Evolutionary conservation across 108 stramenopile species (phyloP), one percentile per base, ranked within the genome.

Genomic region (Aurantiochytrium sp.): DNA sequence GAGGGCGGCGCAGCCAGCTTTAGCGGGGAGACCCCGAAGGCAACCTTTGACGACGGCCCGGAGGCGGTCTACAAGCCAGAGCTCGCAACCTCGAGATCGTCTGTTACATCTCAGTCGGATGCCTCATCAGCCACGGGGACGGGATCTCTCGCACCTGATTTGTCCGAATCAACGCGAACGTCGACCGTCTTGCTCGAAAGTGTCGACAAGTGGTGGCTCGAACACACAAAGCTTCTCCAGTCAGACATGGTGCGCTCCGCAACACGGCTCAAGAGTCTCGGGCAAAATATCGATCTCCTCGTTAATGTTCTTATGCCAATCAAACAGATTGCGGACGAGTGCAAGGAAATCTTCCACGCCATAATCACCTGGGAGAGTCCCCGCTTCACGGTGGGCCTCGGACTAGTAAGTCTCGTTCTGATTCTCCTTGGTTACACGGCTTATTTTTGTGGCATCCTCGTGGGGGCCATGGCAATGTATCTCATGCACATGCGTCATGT

Each of bases 191-290:
- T 69, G 14, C 64, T 69, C 64, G 64, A 69, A 23, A 69, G 64
- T 18, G 64, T 69, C 4, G 76, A 83, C 51, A 53, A 83, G 45
- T 83, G 76, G 76, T 83, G 76, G 76, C 76, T 83, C 16, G 76
- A 83, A 23, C 51, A 53, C 6, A 83, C 51, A 23, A 83, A 53
- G 45, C 76, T 53, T 6, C 6, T 83, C 43, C 76, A 83, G 76
- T 53, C 76, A 12, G 76, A 83, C 51, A 83, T 83, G 44, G 76
- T 83, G 45, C 76, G 76, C 1, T 83, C 76, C 25, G 76, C 76
- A 8, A 53, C 76, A 35, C 45, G 51, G 45, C 76, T 83, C 45
- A 83, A 83, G 76, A 83, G 76, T 23, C 45, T 83, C 49, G 51
- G 76, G 19, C 76, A 83, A 23, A 83, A 83, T 23, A 53, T 83